These are phyloP conservation scores for Copromyces sp. DNA, from an alignment of 495 filamentous ascomycete species.

Conservation along the genomic window DNA sequence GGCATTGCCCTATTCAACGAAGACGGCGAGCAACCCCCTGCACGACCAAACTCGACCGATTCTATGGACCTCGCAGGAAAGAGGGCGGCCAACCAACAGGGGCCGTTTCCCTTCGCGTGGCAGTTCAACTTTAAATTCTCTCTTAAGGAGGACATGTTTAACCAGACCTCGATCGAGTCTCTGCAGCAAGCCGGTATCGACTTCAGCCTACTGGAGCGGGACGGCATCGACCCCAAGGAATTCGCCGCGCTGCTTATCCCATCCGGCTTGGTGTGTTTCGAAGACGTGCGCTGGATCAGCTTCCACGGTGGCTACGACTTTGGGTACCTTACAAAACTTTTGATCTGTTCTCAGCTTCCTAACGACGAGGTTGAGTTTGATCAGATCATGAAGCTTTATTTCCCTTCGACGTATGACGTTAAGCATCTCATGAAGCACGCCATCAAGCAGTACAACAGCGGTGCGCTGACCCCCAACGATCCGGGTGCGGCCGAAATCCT, in stretches of 20 bases:
- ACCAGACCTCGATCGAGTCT: slow-evolving; percentile 81
- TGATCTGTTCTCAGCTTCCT: slow-evolving; percentile 68
- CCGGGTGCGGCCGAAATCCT: slow-evolving; percentile 56
- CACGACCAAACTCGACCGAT: slow-evolving; percentile 46
- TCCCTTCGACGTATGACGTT: slow-evolving; percentile 87
- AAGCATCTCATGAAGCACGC: slow-evolving; percentile 87
- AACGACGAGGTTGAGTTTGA: slow-evolving; percentile 83
- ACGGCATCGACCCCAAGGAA: slow-evolving; percentile 83
- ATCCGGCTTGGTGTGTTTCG: slow-evolving; percentile 80
- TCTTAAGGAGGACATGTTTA: slow-evolving; percentile 90
- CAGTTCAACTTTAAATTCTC: slow-evolving; percentile 99
- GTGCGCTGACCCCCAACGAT: slow-evolving; percentile 55
- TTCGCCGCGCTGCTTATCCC: slow-evolving; percentile 84
- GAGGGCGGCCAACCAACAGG: slow-evolving; percentile 36
- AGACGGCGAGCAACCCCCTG: slow-evolving; percentile 73
- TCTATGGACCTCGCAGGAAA: slow-evolving; percentile 36
- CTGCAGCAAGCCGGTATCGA: slow-evolving; percentile 80
- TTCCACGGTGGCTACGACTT: slow-evolving; percentile 99
- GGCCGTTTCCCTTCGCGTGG: slow-evolving; percentile 80
- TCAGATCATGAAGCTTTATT: slow-evolving; percentile 74
- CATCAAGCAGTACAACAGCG: slow-evolving; percentile 51
- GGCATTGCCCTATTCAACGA: slow-evolving; percentile 85
- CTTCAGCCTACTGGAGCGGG: slow-evolving; percentile 66
- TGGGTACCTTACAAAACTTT: slow-evolving; percentile 89
- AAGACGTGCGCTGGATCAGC: slow-evolving; percentile 88